These are phyloP conservation scores for Ganoderma boninense DNA, from an alignment of 1,284 basidiomycete genomes.

Conservation along the genomic window DNA sequence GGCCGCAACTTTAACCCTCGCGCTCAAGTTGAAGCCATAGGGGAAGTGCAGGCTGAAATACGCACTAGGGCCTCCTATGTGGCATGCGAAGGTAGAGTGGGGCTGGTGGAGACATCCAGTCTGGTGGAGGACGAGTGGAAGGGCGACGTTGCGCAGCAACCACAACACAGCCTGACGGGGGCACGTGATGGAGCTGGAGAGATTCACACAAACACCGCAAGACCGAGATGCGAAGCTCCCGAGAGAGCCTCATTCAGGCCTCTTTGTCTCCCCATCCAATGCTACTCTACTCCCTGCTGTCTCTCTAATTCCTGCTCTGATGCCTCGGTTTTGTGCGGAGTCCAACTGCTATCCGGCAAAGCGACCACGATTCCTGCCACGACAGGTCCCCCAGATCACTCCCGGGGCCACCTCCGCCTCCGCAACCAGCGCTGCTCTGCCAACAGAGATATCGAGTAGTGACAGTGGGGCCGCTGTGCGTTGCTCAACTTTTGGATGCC, in stretches of 20 bases:
- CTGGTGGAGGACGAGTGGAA: neutral
- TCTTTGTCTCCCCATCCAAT: conserved; percentile 14
- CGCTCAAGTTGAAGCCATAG: neutral
- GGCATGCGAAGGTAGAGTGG: neutral
- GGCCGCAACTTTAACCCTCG: neutral
- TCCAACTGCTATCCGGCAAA: conserved; percentile 1
- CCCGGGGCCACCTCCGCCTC: conserved; percentile 17
- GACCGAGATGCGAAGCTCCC: conserved; percentile 4
- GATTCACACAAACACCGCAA: neutral
- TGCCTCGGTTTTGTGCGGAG: conserved; percentile 6
- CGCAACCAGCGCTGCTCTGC: neutral
- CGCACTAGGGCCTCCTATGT: neutral
- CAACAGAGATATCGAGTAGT: conserved; percentile 4
- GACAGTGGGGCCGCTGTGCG: conserved; percentile 2
- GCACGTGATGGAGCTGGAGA: neutral
- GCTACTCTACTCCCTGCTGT: conserved; percentile 6
- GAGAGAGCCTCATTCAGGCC: neutral
- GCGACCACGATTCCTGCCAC: conserved; percentile 17
- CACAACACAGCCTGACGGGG: neutral
- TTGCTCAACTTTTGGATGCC: neutral
- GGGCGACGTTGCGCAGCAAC: neutral
- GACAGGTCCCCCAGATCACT: conserved; percentile 25
- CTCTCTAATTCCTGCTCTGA: conserved; percentile 3
- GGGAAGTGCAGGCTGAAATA: neutral
- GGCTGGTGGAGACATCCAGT: neutral